These are phyloP conservation scores for Wickerhamomyces kurtzmanii DNA, from an alignment of 805 yeast genomes.

Conservation along the genomic window DNA sequence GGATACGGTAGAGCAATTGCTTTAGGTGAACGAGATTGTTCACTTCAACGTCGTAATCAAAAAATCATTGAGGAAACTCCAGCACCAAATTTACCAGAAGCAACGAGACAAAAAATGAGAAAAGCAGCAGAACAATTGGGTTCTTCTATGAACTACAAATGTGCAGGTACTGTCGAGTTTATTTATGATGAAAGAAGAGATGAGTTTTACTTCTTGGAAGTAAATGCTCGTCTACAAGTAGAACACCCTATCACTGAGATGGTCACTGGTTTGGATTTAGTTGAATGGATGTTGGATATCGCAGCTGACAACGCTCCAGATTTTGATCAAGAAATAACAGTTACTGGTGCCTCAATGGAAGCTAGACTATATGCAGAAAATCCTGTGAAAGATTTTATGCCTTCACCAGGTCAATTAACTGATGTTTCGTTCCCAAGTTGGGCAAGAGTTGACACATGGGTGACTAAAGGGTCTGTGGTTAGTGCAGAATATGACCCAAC, in stretches of 20 bases:
- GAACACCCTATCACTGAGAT: slow-evolving; percentile 96
- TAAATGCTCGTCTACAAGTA: slow-evolving; percentile 92
- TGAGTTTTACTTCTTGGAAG: slow-evolving; percentile 91
- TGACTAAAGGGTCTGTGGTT: slow-evolving; percentile 73
- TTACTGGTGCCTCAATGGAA: slow-evolving; percentile 90
- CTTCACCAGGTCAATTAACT: slow-evolving; percentile 91
- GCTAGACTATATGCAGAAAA: slow-evolving; percentile 95
- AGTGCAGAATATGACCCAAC: slow-evolving; percentile 96
- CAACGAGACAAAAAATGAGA: slow-evolving; percentile 67
- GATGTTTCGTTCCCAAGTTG: slow-evolving; percentile 79
- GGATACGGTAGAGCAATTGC: slow-evolving; percentile 92
- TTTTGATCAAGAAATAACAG: slow-evolving; percentile 45
- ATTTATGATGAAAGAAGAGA: slow-evolving; percentile 82
- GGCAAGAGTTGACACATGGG: slow-evolving; percentile 97
- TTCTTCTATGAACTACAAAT: slow-evolving; percentile 75
- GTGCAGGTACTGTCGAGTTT: slow-evolving; percentile 97
- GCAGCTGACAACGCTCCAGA: slow-evolving; percentile 89
- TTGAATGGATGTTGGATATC: slow-evolving; percentile 92
- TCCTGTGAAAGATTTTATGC: slow-evolving; percentile 90
- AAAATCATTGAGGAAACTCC: slow-evolving; percentile 97
- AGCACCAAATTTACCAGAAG: slow-evolving; percentile 84
- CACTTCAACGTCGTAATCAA: slow-evolving; percentile 94
- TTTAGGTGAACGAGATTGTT: slow-evolving; percentile 95
- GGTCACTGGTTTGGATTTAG: slow-evolving; percentile 91
- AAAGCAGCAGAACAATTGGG: slow-evolving; percentile 80